Base-by-base conservation (phyloP, 2,329 filamentous ascomycete species). In the Lecanicillium sp. region DNA sequence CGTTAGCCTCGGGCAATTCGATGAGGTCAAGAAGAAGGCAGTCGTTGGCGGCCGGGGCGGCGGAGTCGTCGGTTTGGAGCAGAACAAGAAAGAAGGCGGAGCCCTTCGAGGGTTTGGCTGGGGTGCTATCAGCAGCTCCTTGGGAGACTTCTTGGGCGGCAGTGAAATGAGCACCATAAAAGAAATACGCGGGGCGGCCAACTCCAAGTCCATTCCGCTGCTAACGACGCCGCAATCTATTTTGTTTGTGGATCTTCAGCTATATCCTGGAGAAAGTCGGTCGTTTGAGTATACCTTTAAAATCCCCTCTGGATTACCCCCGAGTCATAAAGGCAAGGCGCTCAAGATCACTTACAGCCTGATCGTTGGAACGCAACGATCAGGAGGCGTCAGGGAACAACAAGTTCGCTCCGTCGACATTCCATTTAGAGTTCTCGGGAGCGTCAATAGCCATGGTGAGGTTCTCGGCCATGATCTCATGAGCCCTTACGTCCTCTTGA, bases 171-270 rank as follows among this genome's bases (percentile, higher is more conserved):
- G 90, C 62, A 94, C 84, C 43, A 89, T 98, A 56, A 88, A 89
- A 53, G 89, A 97, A 56, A 96, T 97, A 87, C 83, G 89, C 47
- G 86, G 85, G 4, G 82, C 84, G 36, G 84, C 84, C 18, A 92
- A 84, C 57, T 84, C 87, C 22, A 89, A 87, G 56, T 84, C 86
- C 3, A 82, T 98, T 31, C 92, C 92, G 0, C 68, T 98, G 33
- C 71, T 98, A n/a, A 92, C 87, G 13, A 97, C 90, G 5, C 89
- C 90, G 2, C 92, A 97, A 62, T 95, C 88, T 2, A 87, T 98
- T 44, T 66, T 98, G 11, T 98, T 98, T 58, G 92, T 98, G 38
- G 89, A 98, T 59, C 68, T 98, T 40, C 80, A 84, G 50, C 73
- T 98, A 17, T 81, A 76, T 6, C 89, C 92, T 0, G 92, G 90